These are phyloP conservation scores for Phragmites australis DNA, from an alignment of 176 grass and related monocot species.

Conservation along the genomic window DNA sequence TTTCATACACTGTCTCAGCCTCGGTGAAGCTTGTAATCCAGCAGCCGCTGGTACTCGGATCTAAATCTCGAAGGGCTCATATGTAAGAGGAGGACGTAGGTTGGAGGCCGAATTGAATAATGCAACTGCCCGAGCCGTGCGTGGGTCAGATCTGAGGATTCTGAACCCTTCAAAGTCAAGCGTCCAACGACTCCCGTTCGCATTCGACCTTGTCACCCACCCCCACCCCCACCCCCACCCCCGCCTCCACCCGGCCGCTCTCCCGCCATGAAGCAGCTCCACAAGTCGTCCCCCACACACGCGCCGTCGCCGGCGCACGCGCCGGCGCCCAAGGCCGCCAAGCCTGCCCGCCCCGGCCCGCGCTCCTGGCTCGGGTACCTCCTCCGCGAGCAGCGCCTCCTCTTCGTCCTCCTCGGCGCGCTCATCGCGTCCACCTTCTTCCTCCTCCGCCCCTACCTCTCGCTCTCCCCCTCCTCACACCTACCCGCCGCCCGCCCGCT, in stretches of 20 bases:
- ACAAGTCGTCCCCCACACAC: conserved; percentile 53
- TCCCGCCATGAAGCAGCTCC: conserved; percentile 73
- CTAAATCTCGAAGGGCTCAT: not conserved
- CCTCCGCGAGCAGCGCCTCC: conserved; percentile 90
- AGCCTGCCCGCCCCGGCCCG: conserved; percentile 47
- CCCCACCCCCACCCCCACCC: not conserved
- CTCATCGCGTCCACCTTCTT: conserved; percentile 95
- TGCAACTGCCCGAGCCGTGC: not conserved
- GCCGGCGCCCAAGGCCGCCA: conserved; percentile 46
- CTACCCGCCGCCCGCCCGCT: conserved; percentile 20
- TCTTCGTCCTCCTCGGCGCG: conserved; percentile 93
- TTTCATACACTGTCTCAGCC: not conserved
- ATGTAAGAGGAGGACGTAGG: not conserved
- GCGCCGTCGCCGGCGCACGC: conserved; percentile 41
- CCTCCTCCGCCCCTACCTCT: conserved; percentile 81
- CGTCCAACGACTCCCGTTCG: not conserved
- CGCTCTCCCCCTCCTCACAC: conserved; percentile 32
- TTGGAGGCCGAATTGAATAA: not conserved
- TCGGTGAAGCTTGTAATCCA: not conserved
- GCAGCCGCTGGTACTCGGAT: not conserved
- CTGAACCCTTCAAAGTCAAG: conserved; percentile 17
- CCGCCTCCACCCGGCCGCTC: conserved; percentile 24
- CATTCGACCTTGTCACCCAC: no score
- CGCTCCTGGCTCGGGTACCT: conserved; percentile 73
- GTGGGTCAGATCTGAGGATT: conserved; percentile 27